Evolutionary conservation across 176 grass and related monocot genomes (phyloP).

Genomic region (Triticum urartu): DNA sequence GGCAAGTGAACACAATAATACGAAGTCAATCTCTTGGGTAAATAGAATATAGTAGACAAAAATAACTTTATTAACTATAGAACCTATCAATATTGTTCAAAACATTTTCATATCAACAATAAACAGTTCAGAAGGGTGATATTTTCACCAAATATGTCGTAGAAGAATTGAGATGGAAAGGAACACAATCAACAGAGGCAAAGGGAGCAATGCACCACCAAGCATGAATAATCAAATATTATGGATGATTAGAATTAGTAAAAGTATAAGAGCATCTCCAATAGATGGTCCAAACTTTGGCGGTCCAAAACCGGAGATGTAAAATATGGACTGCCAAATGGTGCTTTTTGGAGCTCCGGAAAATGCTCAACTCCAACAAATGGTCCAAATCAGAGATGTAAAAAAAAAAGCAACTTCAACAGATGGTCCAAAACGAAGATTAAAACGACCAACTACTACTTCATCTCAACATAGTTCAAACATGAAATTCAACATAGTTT

Average conservation of each 20-base stretch:
- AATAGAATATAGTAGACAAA: background rate
- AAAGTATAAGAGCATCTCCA: background rate
- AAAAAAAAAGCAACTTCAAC: no score
- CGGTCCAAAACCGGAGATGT: no score
- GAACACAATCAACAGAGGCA: background rate
- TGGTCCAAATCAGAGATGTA: no score
- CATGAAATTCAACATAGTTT: no score
- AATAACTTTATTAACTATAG: background rate
- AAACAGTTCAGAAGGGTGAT: background rate
- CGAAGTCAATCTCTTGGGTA: background rate
- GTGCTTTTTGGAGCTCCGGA: no score
- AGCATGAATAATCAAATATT: background rate
- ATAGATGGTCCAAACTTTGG: no score
- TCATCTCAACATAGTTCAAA: no score
- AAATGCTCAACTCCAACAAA: no score
- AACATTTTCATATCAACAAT: background rate
- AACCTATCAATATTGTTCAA: background rate
- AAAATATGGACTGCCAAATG: no score
- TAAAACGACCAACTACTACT: no score
- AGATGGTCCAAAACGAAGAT: background rate
- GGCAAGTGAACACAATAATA: background rate
- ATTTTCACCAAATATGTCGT: background rate
- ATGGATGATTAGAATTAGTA: background rate
- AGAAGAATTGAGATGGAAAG: background rate
- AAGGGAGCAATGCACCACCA: background rate